These are phyloP conservation scores for Talaromyces sp. DNA, from an alignment of 2,329 filamentous ascomycete genomes.

Conservation along the genomic window DNA sequence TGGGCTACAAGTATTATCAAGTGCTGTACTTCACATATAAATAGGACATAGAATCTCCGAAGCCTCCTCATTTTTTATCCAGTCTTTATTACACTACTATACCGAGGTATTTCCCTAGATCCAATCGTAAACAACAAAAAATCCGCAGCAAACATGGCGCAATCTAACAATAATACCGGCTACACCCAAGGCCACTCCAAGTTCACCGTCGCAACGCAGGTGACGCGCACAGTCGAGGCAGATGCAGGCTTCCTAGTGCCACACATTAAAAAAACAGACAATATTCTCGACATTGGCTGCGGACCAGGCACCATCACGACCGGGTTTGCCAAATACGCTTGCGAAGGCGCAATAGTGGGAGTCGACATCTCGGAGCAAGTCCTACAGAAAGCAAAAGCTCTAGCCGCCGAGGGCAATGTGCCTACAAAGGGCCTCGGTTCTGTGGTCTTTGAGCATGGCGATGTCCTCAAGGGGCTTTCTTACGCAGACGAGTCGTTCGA, in stretches of 20 bases:
- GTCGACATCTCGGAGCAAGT: slow-evolving; percentile 30
- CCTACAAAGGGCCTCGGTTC: slow-evolving; percentile 21
- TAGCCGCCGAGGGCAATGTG: slow-evolving; percentile 20
- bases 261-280: slow-evolving; percentile 29
- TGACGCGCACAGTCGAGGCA: slow-evolving; percentile 29
- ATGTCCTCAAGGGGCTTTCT: slow-evolving; percentile 39
- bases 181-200: slow-evolving; percentile 35
- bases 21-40: background rate
- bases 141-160: slow-evolving; percentile 9
- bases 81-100: background rate
- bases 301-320: slow-evolving; percentile 41
- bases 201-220: slow-evolving; percentile 31
- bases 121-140: background rate
- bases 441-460: slow-evolving; percentile 29
- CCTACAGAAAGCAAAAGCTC: slow-evolving; percentile 24
- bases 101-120: background rate
- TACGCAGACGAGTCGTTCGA: slow-evolving; percentile 50
- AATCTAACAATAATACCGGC: slow-evolving; percentile 1
- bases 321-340: slow-evolving; percentile 33
- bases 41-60: background rate
- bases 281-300: slow-evolving; percentile 43
- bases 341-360: slow-evolving; percentile 32
- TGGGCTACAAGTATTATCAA: background rate
- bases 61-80: background rate
- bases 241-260: slow-evolving; percentile 39